These are phyloP conservation scores for Aspergillus sp. DNA, from an alignment of 2,329 filamentous ascomycete species.

Conservation along the genomic window DNA sequence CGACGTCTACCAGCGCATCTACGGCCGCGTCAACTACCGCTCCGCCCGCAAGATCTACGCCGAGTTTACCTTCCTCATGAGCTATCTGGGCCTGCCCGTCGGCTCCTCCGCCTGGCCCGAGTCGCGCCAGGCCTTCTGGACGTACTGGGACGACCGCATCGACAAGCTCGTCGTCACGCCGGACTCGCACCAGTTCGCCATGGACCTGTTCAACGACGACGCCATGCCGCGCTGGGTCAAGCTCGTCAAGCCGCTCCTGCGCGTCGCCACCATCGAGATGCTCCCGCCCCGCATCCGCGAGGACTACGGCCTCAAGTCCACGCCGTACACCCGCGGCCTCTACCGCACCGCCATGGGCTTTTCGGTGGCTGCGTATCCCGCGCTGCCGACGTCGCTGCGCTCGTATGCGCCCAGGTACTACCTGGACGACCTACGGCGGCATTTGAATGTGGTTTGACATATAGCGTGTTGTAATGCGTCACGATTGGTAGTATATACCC, in stretches of 20 bases:
- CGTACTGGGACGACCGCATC: slow-evolving; percentile 27
- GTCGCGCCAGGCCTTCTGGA: slow-evolving; percentile 24
- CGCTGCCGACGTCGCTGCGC: slow-evolving; percentile 20
- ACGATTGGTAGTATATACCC: no score
- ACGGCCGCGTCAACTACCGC: slow-evolving; percentile 21
- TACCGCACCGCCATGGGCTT: slow-evolving; percentile 25
- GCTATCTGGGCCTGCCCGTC: slow-evolving; percentile 17
- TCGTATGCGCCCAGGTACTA: slow-evolving; percentile 24
- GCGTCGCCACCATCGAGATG: slow-evolving; percentile 24
- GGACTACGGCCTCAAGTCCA: slow-evolving; percentile 25
- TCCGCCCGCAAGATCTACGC: slow-evolving; percentile 23
- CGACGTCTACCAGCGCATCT: slow-evolving; percentile 29
- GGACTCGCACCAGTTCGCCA: slow-evolving; percentile 20
- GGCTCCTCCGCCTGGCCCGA: slow-evolving; percentile 24
- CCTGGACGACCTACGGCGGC: slow-evolving; percentile 19
- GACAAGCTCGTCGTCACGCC: slow-evolving; percentile 18
- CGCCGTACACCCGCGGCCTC: slow-evolving; percentile 14
- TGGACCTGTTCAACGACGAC: slow-evolving; percentile 16
- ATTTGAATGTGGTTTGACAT: slow-evolving; percentile 19
- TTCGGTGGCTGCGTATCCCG: slow-evolving; percentile 24
- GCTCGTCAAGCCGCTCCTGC: slow-evolving; percentile 22
- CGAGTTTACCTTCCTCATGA: slow-evolving; percentile 22
- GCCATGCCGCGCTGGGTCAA: slow-evolving; percentile 22
- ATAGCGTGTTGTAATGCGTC: no score
- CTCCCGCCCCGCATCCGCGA: slow-evolving; percentile 24